Base-by-base conservation (phyloP, 805 yeast species). In the Metschnikowia lachancei region DNA sequence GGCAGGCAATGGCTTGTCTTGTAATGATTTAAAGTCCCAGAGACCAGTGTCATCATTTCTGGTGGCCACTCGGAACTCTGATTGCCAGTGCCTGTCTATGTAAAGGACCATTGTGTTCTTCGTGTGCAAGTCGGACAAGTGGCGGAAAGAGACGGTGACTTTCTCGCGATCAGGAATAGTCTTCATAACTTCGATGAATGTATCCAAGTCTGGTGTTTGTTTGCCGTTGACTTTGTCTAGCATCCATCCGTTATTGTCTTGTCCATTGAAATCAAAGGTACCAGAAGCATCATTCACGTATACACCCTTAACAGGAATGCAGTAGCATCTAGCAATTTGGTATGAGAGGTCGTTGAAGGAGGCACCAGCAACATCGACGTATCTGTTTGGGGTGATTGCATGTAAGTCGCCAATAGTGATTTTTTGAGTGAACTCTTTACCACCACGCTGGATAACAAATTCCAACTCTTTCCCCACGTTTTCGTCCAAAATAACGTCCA, bases 51-150 rank as follows among this genome's bases (percentile, higher is more conserved):
- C 57, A 59, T 79, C 83, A 57, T 79, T 78, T 60, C 90, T 67
- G 1, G 71, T 69, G 2, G 94, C 94, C 39, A 84, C 56, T 54
- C 84, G 76, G 63, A 89, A 85, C 37, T 82, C 75, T 7, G 83
- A 75, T 46, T 77, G 73, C 96, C 96, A 90, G 66, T 88, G 96
- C 53, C 96, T 81, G 59, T 89, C 96, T 41, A 90, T 76, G 56
- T 77, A 80, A 10, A 86, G 74, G 1, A 85, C 78, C n/a, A 81
- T 74, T 30, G 85, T 77, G 39, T 77, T 71, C 31, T 85, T 85
- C 2, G 89, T 78, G 63, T 90, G 96, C 51, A 85, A 73, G 60
- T 89, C 96, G 2, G 88, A 76, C 39, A 89, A 75, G 63, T 88
- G 94, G 52, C 91, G 82, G 65, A 79, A 87, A 47, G 81, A 70